Evolutionary conservation across 1,284 basidiomycete species (phyloP), one percentile per base, ranked within the genome.

Genomic region (Marasmius fiardii): DNA sequence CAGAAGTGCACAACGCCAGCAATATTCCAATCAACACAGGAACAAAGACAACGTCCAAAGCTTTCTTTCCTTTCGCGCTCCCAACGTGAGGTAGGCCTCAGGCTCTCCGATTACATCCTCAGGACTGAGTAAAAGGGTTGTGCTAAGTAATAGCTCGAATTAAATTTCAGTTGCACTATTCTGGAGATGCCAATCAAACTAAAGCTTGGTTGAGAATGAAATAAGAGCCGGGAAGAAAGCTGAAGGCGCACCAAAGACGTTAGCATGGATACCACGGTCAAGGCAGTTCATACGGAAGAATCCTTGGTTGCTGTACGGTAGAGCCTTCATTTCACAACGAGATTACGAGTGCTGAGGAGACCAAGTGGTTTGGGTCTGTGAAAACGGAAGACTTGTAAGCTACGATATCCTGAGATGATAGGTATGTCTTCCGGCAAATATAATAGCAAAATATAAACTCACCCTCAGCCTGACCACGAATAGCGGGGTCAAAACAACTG

Each of bases 181-280:
- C 82, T 0, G 96, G 95, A 1, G 92, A 86, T 0, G 91, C 87
- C 37, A 95, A 81, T 1, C 94, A 86, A 45, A 98, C 79, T n/a
- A n/a, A n/a, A n/a, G n/a, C n/a, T n/a, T n/a, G n/a, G n/a, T 98
- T 98, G 48, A 98, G 80, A 4, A 79, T 70, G 66, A 97, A 98
- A 0, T 61, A 95, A 79, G 5, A 92, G 64, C 0, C 96, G 82
- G 34, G 93, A 90, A 54, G 88, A 75, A 43, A 98, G 75, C 67
- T 98, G 96, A 11, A 98, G 84, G 28, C 86, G 82, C 65, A 98
- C 86, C 31, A 98, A 81, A 23, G 89, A 88, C 39, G 53, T 58
- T 12, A 58, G 51, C 23, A 54, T 52, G n/a, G 57, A 51, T n/a
- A n/a, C n/a, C n/a, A n/a, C n/a, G n/a, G n/a, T n/a, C n/a, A n/a